Percentiles rank a stretch among this genome's conserved stretches.
Conservation (phyloP, 768 basidiomycete species). For the Cystofilobasidium ferigula region DNA sequence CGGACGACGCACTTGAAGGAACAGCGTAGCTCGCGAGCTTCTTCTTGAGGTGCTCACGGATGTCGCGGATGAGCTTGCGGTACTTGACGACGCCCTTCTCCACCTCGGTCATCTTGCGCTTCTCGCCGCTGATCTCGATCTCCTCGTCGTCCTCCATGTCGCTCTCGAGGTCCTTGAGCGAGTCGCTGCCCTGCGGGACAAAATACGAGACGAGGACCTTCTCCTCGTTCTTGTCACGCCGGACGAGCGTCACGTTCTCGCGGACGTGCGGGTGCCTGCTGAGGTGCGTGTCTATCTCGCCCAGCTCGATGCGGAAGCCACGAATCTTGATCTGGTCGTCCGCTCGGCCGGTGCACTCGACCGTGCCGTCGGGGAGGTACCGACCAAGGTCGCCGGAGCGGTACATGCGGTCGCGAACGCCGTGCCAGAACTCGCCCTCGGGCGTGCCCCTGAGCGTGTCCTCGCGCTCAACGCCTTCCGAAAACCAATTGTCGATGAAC, state of each 20-base stretch:
- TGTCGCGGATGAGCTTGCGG: conserved; percentile 76
- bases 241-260: conserved; percentile 95
- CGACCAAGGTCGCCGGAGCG: conserved; percentile 92
- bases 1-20: conserved; percentile 59
- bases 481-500: conserved; percentile 91
- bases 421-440: conserved; percentile 64
- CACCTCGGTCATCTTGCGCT: conserved; percentile 51
- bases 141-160: conserved; percentile 39
- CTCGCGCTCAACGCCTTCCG: conserved; percentile 42
- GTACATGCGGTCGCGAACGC: conserved; percentile 94
- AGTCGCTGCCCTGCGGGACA: conserved; percentile 62
- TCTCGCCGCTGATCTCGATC: conserved; percentile 40
- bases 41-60: conserved; percentile 89
- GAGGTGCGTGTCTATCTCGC: conserved; percentile 93
- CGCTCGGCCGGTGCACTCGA: conserved; percentile 92
- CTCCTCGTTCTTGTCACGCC: conserved; percentile 97
- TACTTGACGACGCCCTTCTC: conserved; percentile 73
- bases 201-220: conserved; percentile 97
- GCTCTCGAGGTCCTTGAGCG: conserved; percentile 31
- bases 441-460: conserved; percentile 66
- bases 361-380: conserved; percentile 79
- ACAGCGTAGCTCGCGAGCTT: conserved; percentile 92
- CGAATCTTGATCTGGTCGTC: conserved; percentile 99
- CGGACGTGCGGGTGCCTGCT: conserved; percentile 82
- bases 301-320: conserved; percentile 95